Percentiles rank a stretch among this genome's conserved stretches.
Conservation (phyloP, 2,329 filamentous ascomycete genomes). For the Cladophialophora exuberans region DNA sequence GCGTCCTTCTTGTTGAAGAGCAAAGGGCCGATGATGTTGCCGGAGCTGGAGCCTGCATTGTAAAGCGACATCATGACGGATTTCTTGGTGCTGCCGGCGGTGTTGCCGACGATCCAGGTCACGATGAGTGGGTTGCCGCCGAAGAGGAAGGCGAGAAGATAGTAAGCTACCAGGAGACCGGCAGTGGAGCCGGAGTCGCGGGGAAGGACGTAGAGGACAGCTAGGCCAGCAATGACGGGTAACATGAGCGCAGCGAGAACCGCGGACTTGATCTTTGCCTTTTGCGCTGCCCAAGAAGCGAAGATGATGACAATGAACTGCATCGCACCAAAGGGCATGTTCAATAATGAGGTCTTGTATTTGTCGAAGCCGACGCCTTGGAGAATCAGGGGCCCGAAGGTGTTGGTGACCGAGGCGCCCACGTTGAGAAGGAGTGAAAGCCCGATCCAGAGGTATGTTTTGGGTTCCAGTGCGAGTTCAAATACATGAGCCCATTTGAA, state of each 20-base stretch:
- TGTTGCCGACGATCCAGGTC: conserved; percentile 71
- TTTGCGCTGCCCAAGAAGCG: conserved; percentile 62
- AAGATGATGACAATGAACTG: conserved; percentile 64
- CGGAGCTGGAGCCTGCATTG: conserved; percentile 64
- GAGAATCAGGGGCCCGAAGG: conserved; percentile 67
- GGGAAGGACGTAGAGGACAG: conserved; percentile 56
- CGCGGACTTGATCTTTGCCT: conserved; percentile 59
- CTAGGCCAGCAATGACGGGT: conserved; percentile 63
- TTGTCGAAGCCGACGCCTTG: conserved; percentile 63
- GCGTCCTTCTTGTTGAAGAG: conserved; percentile 63
- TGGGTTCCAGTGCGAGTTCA: conserved; percentile 49
- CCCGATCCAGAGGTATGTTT: conserved; percentile 62
- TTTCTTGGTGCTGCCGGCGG: conserved; percentile 69
- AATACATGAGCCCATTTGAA: conserved; percentile 51
- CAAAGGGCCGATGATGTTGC: conserved; percentile 69
- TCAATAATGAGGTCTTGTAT: conserved; percentile 62
- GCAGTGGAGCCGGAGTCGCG: conserved; percentile 47
- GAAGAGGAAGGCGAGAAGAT: conserved; percentile 68
- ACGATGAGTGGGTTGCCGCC: conserved; percentile 68
- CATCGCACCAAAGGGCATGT: conserved; percentile 68
- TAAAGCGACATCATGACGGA: conserved; percentile 66
- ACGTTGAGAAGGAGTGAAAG: conserved; percentile 67
- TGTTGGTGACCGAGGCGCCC: conserved; percentile 65
- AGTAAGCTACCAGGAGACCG: conserved; percentile 63
- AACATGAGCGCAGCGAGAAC: conserved; percentile 59